Conservation (phyloP, 495 filamentous ascomycete genomes). For the Penicillium herquei region DNA sequence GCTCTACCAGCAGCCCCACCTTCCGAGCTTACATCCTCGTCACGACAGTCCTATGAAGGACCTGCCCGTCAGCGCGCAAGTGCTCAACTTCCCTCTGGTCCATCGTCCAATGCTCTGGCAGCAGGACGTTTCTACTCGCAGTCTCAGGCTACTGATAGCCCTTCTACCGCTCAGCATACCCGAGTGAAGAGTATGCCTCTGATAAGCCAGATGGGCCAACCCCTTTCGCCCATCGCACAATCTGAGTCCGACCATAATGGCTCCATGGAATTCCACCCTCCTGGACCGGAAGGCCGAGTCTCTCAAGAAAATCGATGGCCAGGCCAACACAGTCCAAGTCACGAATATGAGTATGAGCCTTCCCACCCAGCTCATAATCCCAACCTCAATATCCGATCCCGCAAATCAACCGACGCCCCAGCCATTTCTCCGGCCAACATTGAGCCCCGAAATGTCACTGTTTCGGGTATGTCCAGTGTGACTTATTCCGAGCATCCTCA, state of each 20-base stretch:
- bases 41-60: constrained; percentile 1
- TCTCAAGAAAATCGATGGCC: background rate
- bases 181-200: constrained; percentile 17
- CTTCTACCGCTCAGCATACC: constrained; percentile 3
- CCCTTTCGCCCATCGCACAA: constrained; percentile 12
- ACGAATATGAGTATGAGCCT: background rate
- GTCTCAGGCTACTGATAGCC: constrained; percentile 8
- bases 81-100: constrained; percentile 9
- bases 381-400: constrained; percentile 9
- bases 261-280: background rate
- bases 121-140: constrained; percentile 23
- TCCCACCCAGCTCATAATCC: background rate
- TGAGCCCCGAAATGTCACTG: constrained; percentile 6
- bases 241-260: constrained; percentile 6
- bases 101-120: constrained; percentile 7
- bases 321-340: background rate
- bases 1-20: background rate
- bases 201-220: background rate
- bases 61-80: constrained; percentile 11
- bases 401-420: constrained; percentile 5
- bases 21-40: background rate
- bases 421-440: background rate
- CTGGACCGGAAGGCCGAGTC: background rate
- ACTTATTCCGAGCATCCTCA: constrained; percentile 24
- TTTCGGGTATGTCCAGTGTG: constrained; percentile 6